Percentiles rank a stretch among this genome's conserved stretches.
phyloP scores from a whole-genome alignment of 495 filamentous ascomycete genomes.

The Thozetella sp. region DNA sequence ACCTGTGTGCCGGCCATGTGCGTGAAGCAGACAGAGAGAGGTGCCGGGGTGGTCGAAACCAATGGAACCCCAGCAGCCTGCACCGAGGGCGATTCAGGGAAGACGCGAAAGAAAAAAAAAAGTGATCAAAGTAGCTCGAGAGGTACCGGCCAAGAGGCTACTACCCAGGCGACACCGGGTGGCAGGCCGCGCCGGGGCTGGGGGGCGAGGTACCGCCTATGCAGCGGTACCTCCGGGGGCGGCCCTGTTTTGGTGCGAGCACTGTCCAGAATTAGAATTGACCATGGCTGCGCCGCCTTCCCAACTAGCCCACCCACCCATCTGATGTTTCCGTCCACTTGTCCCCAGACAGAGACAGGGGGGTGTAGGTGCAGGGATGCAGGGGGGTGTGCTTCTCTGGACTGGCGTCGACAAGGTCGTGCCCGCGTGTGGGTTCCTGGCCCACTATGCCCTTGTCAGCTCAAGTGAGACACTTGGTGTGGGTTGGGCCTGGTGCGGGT shows the following conservation, averaged over 20 bases:
- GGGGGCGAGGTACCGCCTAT: conserved; percentile 22
- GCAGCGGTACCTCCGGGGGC: conserved; percentile 13
- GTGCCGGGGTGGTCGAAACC: not conserved
- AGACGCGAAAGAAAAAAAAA: too few relatives aligned
- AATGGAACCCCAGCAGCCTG: not conserved
- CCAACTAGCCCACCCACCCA: conserved; percentile 29
- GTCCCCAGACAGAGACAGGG: conserved; percentile 49
- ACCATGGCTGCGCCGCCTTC: conserved; percentile 30
- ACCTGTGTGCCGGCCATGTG: not conserved
- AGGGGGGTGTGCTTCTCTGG: conserved; percentile 15
- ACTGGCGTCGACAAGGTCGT: conserved; percentile 17
- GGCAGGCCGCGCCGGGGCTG: not conserved
- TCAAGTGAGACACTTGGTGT: conserved; percentile 45
- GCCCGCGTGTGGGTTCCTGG: conserved; percentile 28
- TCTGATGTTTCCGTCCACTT: conserved; percentile 49
- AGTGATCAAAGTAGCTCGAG: too few relatives aligned
- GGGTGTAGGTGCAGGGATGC: conserved; percentile 9
- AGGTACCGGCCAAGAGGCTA: too few relatives aligned
- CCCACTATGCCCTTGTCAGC: conserved; percentile 38
- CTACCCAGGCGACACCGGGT: conserved; percentile 3
- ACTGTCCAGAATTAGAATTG: conserved; percentile 24
- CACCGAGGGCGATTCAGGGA: not conserved
- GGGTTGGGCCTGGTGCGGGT: conserved; percentile 21
- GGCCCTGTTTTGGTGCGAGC: conserved; percentile 25
- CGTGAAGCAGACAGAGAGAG: too few relatives aligned